Conservation (phyloP, 768 basidiomycete species). For the Trametes sanguinea region DNA sequence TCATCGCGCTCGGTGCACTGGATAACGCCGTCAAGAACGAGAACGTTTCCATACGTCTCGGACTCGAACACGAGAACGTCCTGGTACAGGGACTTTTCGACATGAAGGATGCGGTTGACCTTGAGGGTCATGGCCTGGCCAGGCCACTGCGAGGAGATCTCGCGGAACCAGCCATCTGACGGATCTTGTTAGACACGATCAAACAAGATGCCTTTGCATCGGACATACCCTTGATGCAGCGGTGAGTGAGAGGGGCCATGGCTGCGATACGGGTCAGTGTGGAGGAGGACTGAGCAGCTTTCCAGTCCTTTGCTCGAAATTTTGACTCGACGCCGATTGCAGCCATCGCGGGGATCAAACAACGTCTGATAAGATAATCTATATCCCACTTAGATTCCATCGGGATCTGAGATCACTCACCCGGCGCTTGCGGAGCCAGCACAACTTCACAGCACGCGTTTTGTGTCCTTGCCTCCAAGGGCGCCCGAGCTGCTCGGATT, state of each 20-base stretch:
- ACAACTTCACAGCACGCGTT: too few species aligned
- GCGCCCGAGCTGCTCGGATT: too few species aligned
- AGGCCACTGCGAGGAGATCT: conserved; percentile 94
- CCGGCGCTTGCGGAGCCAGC: too few species aligned
- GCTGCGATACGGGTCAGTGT: background rate
- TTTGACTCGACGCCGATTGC: conserved; percentile 8
- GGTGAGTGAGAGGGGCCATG: conserved; percentile 43
- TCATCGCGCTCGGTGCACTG: conserved; percentile 99
- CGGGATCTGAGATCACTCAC: background rate
- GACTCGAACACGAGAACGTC: conserved; percentile 98
- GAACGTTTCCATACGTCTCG: conserved; percentile 95
- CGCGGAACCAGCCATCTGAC: conserved; percentile 93
- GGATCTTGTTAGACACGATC: background rate
- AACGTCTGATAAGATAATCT: background rate
- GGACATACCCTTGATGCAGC: conserved; percentile 36
- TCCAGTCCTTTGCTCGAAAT: conserved; percentile 13
- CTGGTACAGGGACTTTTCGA: conserved; percentile 91
- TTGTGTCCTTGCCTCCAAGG: too few species aligned
- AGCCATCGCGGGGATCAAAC: background rate
- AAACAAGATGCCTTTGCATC: background rate
- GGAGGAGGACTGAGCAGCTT: conserved; percentile 13
- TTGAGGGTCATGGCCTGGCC: conserved; percentile 97
- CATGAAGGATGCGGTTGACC: conserved; percentile 93
- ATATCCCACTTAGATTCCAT: background rate
- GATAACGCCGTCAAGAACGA: conserved; percentile 92